A percentile compares a stretch with the other conserved stretches of the same genome.
Evolutionary conservation across 495 filamentous ascomycete genomes (phyloP).

Genomic region (Tuber indicum): DNA sequence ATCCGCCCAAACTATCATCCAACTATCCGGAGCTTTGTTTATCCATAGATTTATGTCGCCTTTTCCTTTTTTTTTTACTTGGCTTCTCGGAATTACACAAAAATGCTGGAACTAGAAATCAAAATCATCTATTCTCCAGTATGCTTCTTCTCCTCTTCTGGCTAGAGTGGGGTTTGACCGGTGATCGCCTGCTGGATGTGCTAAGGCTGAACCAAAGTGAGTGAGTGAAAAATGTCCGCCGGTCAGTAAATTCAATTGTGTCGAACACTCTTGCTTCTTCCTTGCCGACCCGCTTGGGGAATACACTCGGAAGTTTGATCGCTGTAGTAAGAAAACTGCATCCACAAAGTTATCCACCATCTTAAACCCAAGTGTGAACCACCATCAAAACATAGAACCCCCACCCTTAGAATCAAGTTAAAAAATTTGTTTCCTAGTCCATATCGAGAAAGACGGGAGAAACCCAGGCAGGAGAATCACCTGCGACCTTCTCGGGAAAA

Average conservation of each 20-base stretch:
- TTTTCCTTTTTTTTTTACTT: not conserved
- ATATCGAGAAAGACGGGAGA: conserved; percentile 2
- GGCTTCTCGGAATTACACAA: not conserved
- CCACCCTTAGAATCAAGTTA: too few species aligned
- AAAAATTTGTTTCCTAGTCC: not conserved
- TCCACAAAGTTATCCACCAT: too few species aligned
- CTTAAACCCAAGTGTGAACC: too few species aligned
- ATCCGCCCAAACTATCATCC: too few species aligned
- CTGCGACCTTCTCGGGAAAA: not conserved
- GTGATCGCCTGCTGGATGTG: not conserved
- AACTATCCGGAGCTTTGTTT: not conserved
- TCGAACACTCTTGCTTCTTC: too few species aligned
- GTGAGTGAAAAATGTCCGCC: not conserved
- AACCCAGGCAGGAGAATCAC: not conserved
- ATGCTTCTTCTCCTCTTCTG: too few species aligned
- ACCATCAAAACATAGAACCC: too few species aligned
- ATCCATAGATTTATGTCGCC: not conserved
- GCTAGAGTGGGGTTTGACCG: not conserved
- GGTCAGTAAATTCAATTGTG: too few species aligned
- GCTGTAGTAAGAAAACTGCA: too few species aligned
- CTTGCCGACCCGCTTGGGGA: too few species aligned
- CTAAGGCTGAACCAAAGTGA: not conserved
- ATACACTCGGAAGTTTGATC: too few species aligned
- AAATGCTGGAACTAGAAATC: not conserved
- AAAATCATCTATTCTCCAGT: not conserved